Percentiles rank a stretch among this genome's conserved stretches.
phyloP scores from a whole-genome alignment of 2,329 filamentous ascomycete genomes.

The Trichoderma koningii region DNA sequence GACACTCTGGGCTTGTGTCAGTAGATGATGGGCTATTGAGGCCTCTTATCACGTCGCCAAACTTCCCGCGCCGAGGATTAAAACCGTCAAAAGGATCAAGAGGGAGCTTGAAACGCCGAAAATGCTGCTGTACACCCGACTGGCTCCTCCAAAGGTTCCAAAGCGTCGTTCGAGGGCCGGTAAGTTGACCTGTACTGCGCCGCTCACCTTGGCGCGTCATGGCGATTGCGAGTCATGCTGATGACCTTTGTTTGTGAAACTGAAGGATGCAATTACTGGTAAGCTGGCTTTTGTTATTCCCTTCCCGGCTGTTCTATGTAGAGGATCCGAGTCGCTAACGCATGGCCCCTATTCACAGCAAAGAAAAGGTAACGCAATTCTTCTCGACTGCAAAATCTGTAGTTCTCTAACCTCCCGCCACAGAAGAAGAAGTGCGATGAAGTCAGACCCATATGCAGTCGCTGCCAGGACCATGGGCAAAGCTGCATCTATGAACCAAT shows the following conservation, averaged over 20 bases:
- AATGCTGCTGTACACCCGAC: constrained; percentile 62
- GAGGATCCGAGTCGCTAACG: constrained; percentile 20
- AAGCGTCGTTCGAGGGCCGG: constrained; percentile 62
- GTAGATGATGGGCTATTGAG: constrained; percentile 13
- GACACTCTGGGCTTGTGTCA: not conserved
- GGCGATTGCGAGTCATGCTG: not conserved
- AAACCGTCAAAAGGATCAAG: not conserved
- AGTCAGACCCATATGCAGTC: constrained; percentile 51
- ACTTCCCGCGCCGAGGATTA: not conserved
- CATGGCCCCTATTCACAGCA: constrained; percentile 41
- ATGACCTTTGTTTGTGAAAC: not conserved
- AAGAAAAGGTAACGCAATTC: constrained; percentile 52
- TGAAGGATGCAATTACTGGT: constrained; percentile 56
- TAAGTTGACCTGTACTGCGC: constrained; percentile 41
- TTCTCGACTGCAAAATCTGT: constrained; percentile 6
- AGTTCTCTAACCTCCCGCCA: constrained; percentile 19
- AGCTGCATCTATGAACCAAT: constrained; percentile 55
- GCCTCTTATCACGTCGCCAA: constrained; percentile 1
- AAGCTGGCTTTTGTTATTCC: constrained; percentile 33
- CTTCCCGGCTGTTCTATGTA: not conserved
- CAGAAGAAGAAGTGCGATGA: constrained; percentile 64
- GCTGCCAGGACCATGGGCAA: constrained; percentile 52
- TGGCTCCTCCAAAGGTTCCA: constrained; percentile 59
- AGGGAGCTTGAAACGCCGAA: not conserved
- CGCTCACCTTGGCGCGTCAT: not conserved